Evolutionary conservation across 2,329 filamentous ascomycete species (phyloP), one percentile per base, ranked within the genome.

Genomic region (Phaeosphaeriaceae sp.): DNA sequence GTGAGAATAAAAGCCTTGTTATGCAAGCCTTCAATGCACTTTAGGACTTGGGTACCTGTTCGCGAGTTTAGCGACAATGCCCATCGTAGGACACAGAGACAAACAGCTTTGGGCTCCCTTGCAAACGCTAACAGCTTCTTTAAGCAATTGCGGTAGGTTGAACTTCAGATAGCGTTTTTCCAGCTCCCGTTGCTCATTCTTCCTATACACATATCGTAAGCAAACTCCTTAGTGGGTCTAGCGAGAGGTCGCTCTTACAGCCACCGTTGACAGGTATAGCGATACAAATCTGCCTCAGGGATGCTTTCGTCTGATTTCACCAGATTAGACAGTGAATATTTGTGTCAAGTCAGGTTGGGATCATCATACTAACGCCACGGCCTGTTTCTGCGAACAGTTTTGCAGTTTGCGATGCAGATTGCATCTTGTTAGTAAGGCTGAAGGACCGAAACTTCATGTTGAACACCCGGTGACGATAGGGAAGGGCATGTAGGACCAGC

Each of bases 91-190:
- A 44, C 33, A 30, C 9, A 20, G 47, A 38, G 48, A 55, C 57
- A 30, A 26, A 70, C 68, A 71, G 5, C 36, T 50, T 32, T 48
- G 53, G 16, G 65, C 65, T 30, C 64, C 66, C 49, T 66, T 37
- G 36, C 61, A 62, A 48, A 51, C 47, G 51, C 50, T 46, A 32
- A 68, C 20, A 41, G 66, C 66, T 40, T 62, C 47, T 9, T 64
- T 42, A 28, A 68, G 13, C 35, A 71, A 61, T 26, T 59, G 44
- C 40, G 58, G 55, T 36, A 69, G 36, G 18, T 68, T 63, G 42
- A 71, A 71, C 37, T 60, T 61, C 23, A 65, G 28, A 51, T 66
- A 70, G 35, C 61, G 64, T 29, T 63, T 61, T 17, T 56, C 42
- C 28, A 70, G 51, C 50, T 70, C 61, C 2, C 52, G 59, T 49